Percentiles rank a stretch among this genome's conserved stretches.
phyloP scores from a whole-genome alignment of 768 basidiomycete species.

The Glaciozyma antarctica region DNA sequence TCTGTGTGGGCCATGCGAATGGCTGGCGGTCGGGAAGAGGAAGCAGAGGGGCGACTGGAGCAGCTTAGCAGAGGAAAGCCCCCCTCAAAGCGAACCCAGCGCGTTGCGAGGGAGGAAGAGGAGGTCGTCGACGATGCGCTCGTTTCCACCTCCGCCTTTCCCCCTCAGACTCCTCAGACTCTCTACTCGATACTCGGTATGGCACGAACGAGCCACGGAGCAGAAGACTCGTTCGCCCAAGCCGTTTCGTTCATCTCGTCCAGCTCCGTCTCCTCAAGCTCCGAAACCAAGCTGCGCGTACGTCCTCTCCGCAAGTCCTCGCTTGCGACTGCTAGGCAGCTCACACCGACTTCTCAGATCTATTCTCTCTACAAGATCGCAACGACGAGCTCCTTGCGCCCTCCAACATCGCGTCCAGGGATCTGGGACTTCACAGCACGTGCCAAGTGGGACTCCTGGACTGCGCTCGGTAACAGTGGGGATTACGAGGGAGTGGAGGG shows the following conservation, averaged over 20 bases:
- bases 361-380: slow-evolving; percentile 27
- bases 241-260: slow-evolving; percentile 8
- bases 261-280: background rate
- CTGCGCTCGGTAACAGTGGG: background rate
- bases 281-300: slow-evolving; percentile 19
- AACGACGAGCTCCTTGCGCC: slow-evolving; percentile 2
- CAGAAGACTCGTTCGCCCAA: background rate
- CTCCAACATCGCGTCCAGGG: slow-evolving; percentile 5
- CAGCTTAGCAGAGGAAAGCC: too few relatives aligned
- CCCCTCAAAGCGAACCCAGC: too few relatives aligned
- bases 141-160: too few relatives aligned
- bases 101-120: too few relatives aligned
- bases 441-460: slow-evolving; percentile 30
- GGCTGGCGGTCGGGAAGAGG: too few relatives aligned
- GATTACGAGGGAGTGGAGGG: slow-evolving; percentile 15
- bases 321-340: background rate
- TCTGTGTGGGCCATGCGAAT: too few relatives aligned
- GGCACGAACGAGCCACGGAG: too few relatives aligned
- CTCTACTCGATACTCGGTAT: too few relatives aligned
- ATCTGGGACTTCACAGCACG: slow-evolving; percentile 19
- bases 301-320: background rate
- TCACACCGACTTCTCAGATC: slow-evolving; percentile 10
- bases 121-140: too few relatives aligned
- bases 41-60: too few relatives aligned
- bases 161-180: too few relatives aligned